Evolutionary conservation across 2,329 filamentous ascomycete species (phyloP).

Genomic region (Tympanopsis confertula): DNA sequence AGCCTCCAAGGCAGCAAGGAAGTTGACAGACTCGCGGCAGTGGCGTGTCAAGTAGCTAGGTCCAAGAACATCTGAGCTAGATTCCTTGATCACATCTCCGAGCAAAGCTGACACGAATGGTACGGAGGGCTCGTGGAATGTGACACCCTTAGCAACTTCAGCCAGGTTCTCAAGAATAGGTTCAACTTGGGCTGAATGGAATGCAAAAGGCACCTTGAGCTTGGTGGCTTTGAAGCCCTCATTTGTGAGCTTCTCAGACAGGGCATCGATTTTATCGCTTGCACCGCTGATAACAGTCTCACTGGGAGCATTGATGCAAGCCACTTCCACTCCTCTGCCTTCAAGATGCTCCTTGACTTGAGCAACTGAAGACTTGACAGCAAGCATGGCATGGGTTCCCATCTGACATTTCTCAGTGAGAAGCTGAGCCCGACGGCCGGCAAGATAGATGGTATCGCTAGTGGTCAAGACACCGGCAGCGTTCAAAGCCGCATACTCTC

Average conservation of each 20-base stretch:
- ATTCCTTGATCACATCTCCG: slow-evolving; percentile 36
- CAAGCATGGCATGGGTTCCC: slow-evolving; percentile 49
- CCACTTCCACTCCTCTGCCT: slow-evolving; percentile 20
- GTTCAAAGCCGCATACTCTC: slow-evolving; percentile 48
- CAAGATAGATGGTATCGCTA: slow-evolving; percentile 44
- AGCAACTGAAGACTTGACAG: slow-evolving; percentile 30
- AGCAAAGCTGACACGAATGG: slow-evolving; percentile 59
- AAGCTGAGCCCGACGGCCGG: slow-evolving; percentile 41
- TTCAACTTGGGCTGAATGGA: slow-evolving; percentile 55
- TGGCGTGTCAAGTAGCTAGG: not conserved
- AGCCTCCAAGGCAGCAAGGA: slow-evolving; percentile 25
- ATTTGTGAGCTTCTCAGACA: slow-evolving; percentile 25
- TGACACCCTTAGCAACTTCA: slow-evolving; percentile 34
- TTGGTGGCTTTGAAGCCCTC: slow-evolving; percentile 47
- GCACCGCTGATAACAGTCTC: slow-evolving; percentile 42
- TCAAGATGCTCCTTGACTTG: slow-evolving; percentile 30
- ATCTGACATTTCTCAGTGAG: slow-evolving; percentile 38
- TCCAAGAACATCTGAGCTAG: not conserved
- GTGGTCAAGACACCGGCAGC: slow-evolving; percentile 45
- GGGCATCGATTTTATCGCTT: not conserved
- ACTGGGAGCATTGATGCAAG: slow-evolving; percentile 46
- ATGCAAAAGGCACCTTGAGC: slow-evolving; percentile 55
- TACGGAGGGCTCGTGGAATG: slow-evolving; percentile 41
- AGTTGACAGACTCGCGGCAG: slow-evolving; percentile 11
- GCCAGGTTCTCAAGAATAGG: slow-evolving; percentile 50